Base-by-base conservation (phyloP, 1,284 basidiomycete species). In the Cryptococcus sp. region DNA sequence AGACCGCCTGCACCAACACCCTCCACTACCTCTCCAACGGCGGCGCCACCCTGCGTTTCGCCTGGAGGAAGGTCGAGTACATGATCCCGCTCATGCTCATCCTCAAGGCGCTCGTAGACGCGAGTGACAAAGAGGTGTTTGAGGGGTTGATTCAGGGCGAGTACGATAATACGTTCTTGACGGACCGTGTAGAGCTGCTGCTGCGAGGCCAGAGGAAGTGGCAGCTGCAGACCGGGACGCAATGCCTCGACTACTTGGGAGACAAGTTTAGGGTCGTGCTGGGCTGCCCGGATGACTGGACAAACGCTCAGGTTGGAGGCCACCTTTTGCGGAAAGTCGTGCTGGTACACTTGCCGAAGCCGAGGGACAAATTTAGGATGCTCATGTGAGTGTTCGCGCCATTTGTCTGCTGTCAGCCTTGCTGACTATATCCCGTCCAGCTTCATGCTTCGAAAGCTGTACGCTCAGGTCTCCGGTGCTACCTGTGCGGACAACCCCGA, bases 61-160 rank as follows among this genome's bases (percentile, higher is more conserved):
- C 87, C 71, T 98, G 91, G 92, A 81, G 94, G 53, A 99, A 98
- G 79, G 91, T 96, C 72, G 96, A 99, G 82, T 99, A 97, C 79
- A 94, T 98, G 72, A 91, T 98, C 45, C 96, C 96, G 4, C 88
- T 98, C 72, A 93, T 98, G 85, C 85, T 99, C 61, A 83, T 98
- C 67, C 83, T 99, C 66, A 98, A 98, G 74, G 94, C 94, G 36
- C 84, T 98, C 39, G 85, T 94, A n/a, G 84, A 87, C 58, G 91
- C 94, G 15, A 92, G 89, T 21, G 96, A 99, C 81, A 91, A 89
- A 76, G 96, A 98, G 76, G 93, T 99, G 59, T 98, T 98, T 70
- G 89, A 95, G 75, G 90, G 91, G n/a, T 83, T 99, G 65, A 87
- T 96, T 67, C 96, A 98, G 86, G 88, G 93, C 70, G 95, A 98